Percentiles rank a stretch among this genome's conserved stretches.
These are phyloP conservation scores for Orbilia oligospora DNA, from an alignment of 2,329 filamentous ascomycete species.

Conservation along the genomic window DNA sequence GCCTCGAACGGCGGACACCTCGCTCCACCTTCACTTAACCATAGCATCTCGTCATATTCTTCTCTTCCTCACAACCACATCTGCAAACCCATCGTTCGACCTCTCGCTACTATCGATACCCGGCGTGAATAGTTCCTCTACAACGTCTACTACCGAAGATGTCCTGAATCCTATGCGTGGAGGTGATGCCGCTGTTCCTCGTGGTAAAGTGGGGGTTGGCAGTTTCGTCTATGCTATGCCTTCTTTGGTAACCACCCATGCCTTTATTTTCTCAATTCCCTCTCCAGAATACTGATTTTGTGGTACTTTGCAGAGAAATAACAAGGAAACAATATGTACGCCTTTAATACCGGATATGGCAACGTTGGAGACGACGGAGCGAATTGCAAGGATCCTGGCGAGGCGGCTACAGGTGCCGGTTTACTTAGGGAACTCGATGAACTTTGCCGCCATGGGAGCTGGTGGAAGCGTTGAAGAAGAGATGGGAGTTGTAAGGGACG, in stretches of 20 bases:
- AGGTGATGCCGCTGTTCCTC: slow-evolving; percentile 61
- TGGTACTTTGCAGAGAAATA: slow-evolving; percentile 64
- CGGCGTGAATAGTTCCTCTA: slow-evolving; percentile 35
- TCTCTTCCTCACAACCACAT: slow-evolving; percentile 75
- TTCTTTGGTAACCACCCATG: slow-evolving; percentile 73
- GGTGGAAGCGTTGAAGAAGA: slow-evolving; percentile 92
- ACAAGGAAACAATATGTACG: slow-evolving; percentile 79
- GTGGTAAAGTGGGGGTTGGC: slow-evolving; percentile 75
- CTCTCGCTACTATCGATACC: slow-evolving; percentile 66
- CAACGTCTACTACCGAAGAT: slow-evolving; percentile 13
- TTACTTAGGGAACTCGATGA: slow-evolving; percentile 93
- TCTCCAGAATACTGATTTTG: not conserved
- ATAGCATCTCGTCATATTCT: slow-evolving; percentile 73
- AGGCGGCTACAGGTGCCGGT: slow-evolving; percentile 79
- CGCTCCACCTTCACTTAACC: slow-evolving; percentile 75
- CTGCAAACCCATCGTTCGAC: slow-evolving; percentile 69
- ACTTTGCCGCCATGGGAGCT: slow-evolving; percentile 79
- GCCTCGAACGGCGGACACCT: slow-evolving; percentile 74
- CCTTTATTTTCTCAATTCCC: slow-evolving; percentile 62
- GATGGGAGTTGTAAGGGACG: slow-evolving; percentile 81
- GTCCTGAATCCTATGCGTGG: slow-evolving; percentile 42
- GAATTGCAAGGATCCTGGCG: slow-evolving; percentile 87
- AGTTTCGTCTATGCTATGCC: slow-evolving; percentile 96
- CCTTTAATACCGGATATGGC: slow-evolving; percentile 81
- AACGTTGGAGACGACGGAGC: slow-evolving; percentile 87